A percentile compares a stretch with the other conserved stretches of the same genome.
Evolutionary conservation across 805 yeast genomes (phyloP).

Genomic region (Sporopachydermia quercuum): DNA sequence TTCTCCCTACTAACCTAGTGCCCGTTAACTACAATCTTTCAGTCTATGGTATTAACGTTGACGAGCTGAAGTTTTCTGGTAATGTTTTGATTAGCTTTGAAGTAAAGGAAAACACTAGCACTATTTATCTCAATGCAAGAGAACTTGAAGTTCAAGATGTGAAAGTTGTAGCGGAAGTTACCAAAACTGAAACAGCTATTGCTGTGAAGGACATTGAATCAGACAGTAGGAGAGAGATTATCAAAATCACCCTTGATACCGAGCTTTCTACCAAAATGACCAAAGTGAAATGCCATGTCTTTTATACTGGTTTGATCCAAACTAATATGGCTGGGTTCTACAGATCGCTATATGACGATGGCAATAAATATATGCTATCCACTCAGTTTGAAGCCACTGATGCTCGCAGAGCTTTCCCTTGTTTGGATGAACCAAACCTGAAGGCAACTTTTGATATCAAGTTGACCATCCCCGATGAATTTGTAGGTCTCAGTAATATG

Average conservation of each 20-base stretch:
- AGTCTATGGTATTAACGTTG: conserved; percentile 22
- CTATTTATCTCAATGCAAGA: conserved; percentile 35
- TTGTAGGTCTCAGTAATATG: conserved; percentile 59
- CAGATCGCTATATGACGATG: conserved; percentile 45
- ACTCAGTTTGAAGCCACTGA: conserved; percentile 84
- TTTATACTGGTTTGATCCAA: conserved; percentile 49
- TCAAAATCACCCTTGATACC: conserved; percentile 25
- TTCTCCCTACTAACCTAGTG: conserved; percentile 27
- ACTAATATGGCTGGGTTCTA: conserved; percentile 78
- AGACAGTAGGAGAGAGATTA: conserved; percentile 22
- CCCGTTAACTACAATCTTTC: conserved; percentile 27
- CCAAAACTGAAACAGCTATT: conserved; percentile 9
- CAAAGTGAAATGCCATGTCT: conserved; percentile 29
- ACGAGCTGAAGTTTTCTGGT: conserved; percentile 45
- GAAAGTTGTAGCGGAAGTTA: conserved; percentile 11
- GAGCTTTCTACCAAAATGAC: conserved; percentile 22
- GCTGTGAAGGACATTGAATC: conserved; percentile 17
- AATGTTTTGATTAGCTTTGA: conserved; percentile 36
- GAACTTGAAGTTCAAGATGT: conserved; percentile 43
- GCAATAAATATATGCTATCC: conserved; percentile 55
- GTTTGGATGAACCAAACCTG: conserved; percentile 71
- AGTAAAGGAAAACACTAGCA: conserved; percentile 31
- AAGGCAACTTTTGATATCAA: conserved; percentile 60
- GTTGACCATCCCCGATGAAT: conserved; percentile 37
- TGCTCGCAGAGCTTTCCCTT: conserved; percentile 78